These are phyloP conservation scores for Kockiozyma suomiensis DNA, from an alignment of 805 yeast species.

Conservation along the genomic window DNA sequence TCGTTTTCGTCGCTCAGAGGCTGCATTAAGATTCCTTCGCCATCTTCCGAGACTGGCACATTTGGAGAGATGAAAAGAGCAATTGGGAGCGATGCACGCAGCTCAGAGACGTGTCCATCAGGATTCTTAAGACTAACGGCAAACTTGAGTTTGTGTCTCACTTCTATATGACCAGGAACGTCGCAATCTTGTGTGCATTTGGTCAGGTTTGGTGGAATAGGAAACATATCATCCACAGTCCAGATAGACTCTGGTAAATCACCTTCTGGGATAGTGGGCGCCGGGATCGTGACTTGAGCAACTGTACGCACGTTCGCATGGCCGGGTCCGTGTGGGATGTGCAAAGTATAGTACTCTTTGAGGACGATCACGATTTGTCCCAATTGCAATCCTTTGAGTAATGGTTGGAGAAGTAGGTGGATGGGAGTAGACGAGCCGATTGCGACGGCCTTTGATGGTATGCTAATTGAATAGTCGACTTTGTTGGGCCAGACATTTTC, in stretches of 20 bases:
- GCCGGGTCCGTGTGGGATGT: conserved; percentile 36
- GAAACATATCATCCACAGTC: conserved; percentile 66
- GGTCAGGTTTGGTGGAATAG: conserved; percentile 71
- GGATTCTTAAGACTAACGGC: conserved; percentile 77
- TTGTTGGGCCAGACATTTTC: conserved; percentile 96
- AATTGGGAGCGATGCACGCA: conserved; percentile 87
- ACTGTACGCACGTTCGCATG: conserved; percentile 71
- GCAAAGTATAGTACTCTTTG: conserved; percentile 63
- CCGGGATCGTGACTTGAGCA: conserved; percentile 51
- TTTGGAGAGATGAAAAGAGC: conserved; percentile 78
- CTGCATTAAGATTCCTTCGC: conserved; percentile 31
- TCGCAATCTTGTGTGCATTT: conserved; percentile 87
- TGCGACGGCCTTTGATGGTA: conserved; percentile 86
- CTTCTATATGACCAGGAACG: conserved; percentile 67
- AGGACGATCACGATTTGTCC: conserved; percentile 73
- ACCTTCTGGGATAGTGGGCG: conserved; percentile 44
- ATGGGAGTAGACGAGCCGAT: conserved; percentile 80
- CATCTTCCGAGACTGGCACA: conserved; percentile 63
- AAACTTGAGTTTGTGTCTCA: conserved; percentile 86
- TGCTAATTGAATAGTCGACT: conserved; percentile 83
- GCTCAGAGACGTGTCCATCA: conserved; percentile 90
- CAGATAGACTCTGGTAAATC: conserved; percentile 58
- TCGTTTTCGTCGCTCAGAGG: conserved; percentile 28
- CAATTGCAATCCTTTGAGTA: conserved; percentile 74
- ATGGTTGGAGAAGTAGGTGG: conserved; percentile 71